phyloP scores from a whole-genome alignment of 73 alveolate genomes.

The Stentor coeruleus region DNA sequence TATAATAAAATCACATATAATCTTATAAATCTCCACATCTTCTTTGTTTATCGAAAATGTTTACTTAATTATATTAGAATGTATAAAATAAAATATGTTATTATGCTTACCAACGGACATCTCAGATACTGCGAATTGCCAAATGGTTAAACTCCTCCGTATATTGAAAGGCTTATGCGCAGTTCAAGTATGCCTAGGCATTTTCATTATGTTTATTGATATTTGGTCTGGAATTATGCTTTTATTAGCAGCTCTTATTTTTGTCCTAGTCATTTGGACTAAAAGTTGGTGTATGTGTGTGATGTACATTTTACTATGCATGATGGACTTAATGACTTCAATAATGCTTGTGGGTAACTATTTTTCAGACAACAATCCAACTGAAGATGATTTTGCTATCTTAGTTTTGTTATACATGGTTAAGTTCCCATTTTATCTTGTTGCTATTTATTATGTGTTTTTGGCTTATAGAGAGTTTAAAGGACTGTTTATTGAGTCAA shows the following conservation, averaged over 20 bases:
- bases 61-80: not conserved
- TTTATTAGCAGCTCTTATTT: not conserved
- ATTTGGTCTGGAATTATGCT: constrained; percentile 7
- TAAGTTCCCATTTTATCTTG: constrained; percentile 4
- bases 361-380: not conserved
- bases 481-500: constrained; percentile 2
- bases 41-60: not conserved
- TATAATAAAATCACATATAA: not conserved
- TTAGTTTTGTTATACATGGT: not conserved
- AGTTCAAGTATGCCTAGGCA: not conserved
- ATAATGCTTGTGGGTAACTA: not conserved
- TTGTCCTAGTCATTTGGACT: not conserved
- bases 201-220: not conserved
- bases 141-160: not conserved
- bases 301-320: not conserved
- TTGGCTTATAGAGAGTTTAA: constrained; percentile 19
- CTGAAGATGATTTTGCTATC: not conserved
- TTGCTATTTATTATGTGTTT: not conserved
- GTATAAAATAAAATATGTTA: not conserved
- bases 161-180: not conserved
- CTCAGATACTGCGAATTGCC: not conserved
- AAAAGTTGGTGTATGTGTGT: constrained; percentile 13
- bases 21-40: not conserved
- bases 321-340: not conserved
- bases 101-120: constrained; percentile 2